Conservation (phyloP, 1,284 basidiomycete species). For the Gymnopus androsaceus region DNA sequence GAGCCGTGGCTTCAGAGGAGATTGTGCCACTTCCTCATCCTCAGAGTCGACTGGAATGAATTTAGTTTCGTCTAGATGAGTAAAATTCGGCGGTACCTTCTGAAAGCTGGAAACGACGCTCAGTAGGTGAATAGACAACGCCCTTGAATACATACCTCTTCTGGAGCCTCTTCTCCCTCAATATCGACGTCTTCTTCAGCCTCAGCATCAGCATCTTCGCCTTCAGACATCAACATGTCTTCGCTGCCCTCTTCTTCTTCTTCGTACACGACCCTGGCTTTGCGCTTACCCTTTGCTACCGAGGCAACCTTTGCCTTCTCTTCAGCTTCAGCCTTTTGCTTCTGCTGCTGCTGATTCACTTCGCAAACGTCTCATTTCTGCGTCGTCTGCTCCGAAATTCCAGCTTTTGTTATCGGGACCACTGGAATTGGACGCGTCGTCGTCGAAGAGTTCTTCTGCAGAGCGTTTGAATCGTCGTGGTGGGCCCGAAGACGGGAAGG, state of each 20-base stretch:
- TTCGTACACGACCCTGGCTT: conserved; percentile 3
- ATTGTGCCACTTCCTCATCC: conserved; percentile 25
- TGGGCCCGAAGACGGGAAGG: conserved; percentile 1
- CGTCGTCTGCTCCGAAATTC: conserved; percentile 1
- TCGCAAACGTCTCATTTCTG: conserved; percentile 9
- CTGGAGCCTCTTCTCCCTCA: too few relatives aligned
- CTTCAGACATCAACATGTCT: conserved; percentile 28
- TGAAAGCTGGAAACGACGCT: neutral
- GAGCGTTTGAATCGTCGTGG: neutral
- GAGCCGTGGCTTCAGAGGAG: conserved; percentile 43
- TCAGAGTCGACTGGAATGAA: neutral
- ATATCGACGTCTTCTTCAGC: conserved; percentile 13
- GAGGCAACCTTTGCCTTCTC: neutral
- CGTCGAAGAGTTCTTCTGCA: neutral
- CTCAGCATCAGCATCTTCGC: conserved; percentile 35
- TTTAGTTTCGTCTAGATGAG: neutral
- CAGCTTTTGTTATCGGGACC: neutral
- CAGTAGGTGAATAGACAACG: neutral
- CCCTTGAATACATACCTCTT: neutral
- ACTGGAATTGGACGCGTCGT: neutral
- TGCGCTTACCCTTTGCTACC: conserved; percentile 5
- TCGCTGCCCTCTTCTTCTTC: conserved; percentile 12
- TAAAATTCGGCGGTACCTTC: neutral
- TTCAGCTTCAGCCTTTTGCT: conserved; percentile 1
- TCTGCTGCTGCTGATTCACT: conserved; percentile 1